A percentile compares a stretch with the other conserved stretches of the same genome.
These are phyloP conservation scores for Pichia membranifaciens DNA, from an alignment of 805 yeast species.

Conservation along the genomic window DNA sequence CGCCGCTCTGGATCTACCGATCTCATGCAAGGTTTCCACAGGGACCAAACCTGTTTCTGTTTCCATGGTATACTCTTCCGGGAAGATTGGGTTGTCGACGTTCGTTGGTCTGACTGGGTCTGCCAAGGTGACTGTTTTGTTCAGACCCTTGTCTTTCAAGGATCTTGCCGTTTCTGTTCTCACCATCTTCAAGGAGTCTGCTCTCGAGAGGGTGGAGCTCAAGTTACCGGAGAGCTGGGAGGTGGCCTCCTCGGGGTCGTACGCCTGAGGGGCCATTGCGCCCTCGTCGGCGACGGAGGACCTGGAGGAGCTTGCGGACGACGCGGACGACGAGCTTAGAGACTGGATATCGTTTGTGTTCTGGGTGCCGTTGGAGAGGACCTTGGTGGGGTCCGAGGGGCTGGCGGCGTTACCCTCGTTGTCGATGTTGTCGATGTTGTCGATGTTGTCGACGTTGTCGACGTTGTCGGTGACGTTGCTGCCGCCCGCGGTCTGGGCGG, in stretches of 20 bases:
- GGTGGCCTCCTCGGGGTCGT: slow-evolving; percentile 43
- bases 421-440: too few species aligned
- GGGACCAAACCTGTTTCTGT: slow-evolving; percentile 87
- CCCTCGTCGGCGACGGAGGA: slow-evolving; percentile 7
- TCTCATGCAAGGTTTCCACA: slow-evolving; percentile 57
- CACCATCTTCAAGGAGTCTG: slow-evolving; percentile 36
- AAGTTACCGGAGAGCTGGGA: slow-evolving; percentile 35
- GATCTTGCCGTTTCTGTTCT: slow-evolving; percentile 74
- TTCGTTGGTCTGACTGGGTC: slow-evolving; percentile 52
- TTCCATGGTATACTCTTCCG: slow-evolving; percentile 87
- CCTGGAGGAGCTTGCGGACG: slow-evolving; percentile 2
- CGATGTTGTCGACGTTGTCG: too few species aligned
- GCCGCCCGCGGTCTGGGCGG: too few species aligned
- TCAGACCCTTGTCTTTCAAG: slow-evolving; percentile 55
- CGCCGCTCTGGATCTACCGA: slow-evolving; percentile 47
- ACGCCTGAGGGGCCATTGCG: slow-evolving; percentile 31
- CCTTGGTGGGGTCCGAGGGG: too few species aligned
- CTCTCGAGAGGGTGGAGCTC: slow-evolving; percentile 26
- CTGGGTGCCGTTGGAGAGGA: too few species aligned
- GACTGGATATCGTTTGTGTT: background rate
- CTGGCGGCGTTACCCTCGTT: too few species aligned
- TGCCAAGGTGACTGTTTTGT: slow-evolving; percentile 45
- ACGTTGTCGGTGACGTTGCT: too few species aligned
- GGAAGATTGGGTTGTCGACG: slow-evolving; percentile 67
- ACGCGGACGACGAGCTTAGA: background rate